Base-by-base conservation (phyloP, 1,139 yeast genomes). In the Taiozyma sp. region DNA sequence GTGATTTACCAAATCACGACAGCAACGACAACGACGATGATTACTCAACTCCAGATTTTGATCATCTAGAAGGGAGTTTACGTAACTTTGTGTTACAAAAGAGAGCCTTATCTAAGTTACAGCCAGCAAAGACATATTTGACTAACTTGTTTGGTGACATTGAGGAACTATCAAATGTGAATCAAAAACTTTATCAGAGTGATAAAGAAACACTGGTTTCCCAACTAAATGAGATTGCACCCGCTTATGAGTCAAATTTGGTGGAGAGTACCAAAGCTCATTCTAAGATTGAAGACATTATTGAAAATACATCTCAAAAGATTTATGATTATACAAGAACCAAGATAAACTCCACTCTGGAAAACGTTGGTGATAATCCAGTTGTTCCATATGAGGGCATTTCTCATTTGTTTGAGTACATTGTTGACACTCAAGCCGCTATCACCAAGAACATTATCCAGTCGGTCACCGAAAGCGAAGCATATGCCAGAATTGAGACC, bases 91-190 rank as follows among this genome's bases (percentile, higher is more conserved):
- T 95, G 7, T 75, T 95, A 41, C 96, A 92, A 59, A 93, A 92
- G 64, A 79, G 99, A 61, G 84, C 97, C 0, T 70, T 88, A 19
- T 91, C 98, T 0, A 95, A 95, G 67, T 73, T 95, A 27, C 79
- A 90, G 44, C 99, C 99, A 0, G 98, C 97, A 0, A 91, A 92
- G 65, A 91, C 86, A 24, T 95, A 87, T 62, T 70, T 93, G 39
- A 57, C 76, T 27, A 92, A 92, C 61, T 67, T 92, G 22, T 76
- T 88, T 47, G 68, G 69, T 19, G 99, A 95, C 65, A 66, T 92
- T 47, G 75, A 74, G 51, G 69, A 72, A 1, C 73, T 93, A 23
- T 79, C 96, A 0, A 69, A 73, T 13, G 71, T 81, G 30, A 93
- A 93, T 62, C 76, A 81, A 50, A 70, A 74, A 29, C 74, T 80